Evolutionary conservation across 2,329 filamentous ascomycete genomes (phyloP).

Genomic region (Rutstroemia sp.): DNA sequence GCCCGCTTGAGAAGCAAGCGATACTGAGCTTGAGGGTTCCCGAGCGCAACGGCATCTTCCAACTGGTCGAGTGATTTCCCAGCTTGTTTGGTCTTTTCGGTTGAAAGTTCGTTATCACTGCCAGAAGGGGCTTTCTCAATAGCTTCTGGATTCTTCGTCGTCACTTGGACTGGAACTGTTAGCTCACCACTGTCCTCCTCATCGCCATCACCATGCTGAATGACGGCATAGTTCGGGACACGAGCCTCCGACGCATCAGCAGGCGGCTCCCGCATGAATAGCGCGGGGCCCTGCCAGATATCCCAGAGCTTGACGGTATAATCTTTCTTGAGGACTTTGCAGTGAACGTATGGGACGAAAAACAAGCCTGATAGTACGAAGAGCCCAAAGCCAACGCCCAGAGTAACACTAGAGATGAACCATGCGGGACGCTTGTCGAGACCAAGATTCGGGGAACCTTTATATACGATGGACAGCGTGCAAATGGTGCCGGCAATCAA

Average conservation of each 20-base stretch:
- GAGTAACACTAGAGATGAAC: constrained; percentile 47
- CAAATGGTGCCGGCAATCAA: constrained; percentile 67
- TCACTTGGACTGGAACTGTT: no score
- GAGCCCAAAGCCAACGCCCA: constrained; percentile 18
- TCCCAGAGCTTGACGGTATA: constrained; percentile 27
- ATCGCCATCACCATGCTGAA: neutral
- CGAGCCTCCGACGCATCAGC: neutral
- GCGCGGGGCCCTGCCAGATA: constrained; percentile 29
- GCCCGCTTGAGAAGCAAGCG: no score
- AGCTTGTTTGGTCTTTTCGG: constrained; percentile 37
- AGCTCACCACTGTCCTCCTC: no score
- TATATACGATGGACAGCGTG: constrained; percentile 73
- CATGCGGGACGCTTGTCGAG: constrained; percentile 58
- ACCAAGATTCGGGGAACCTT: constrained; percentile 63
- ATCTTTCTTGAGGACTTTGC: constrained; percentile 27
- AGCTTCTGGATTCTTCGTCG: no score
- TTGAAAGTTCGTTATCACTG: neutral
- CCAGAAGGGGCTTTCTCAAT: no score
- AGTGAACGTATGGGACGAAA: constrained; percentile 31
- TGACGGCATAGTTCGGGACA: constrained; percentile 13
- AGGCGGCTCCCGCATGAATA: constrained; percentile 12
- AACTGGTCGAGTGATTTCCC: constrained; percentile 46
- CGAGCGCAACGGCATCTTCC: constrained; percentile 52
- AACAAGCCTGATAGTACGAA: constrained; percentile 25
- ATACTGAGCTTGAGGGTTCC: constrained; percentile 20